Percentiles rank a stretch among this genome's conserved stretches.
phyloP scores from a whole-genome alignment of 2,329 filamentous ascomycete genomes.

The Penicillium sp. region DNA sequence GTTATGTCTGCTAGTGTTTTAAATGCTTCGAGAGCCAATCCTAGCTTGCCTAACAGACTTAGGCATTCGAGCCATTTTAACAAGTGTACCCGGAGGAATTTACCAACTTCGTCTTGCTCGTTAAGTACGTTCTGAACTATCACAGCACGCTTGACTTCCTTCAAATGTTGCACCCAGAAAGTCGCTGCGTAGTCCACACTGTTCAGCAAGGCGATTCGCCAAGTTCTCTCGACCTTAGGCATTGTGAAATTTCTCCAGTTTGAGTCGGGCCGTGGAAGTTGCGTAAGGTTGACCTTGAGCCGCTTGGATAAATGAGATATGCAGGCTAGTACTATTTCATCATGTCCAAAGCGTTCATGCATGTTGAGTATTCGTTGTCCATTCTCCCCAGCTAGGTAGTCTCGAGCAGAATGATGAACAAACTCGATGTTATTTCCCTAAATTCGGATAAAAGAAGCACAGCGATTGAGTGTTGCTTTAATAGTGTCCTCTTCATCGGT shows the following conservation, averaged over 20 bases:
- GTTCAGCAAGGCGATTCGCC: not conserved
- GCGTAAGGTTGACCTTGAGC: constrained; percentile 25
- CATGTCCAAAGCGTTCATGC: constrained; percentile 11
- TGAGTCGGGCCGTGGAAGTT: constrained; percentile 20
- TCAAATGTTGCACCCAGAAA: constrained; percentile 27
- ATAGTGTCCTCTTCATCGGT: constrained; percentile 10
- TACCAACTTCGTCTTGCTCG: constrained; percentile 7
- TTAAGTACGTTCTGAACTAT: not conserved
- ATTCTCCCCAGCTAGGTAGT: constrained; percentile 20
- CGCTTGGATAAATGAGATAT: constrained; percentile 23
- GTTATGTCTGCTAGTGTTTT: constrained; percentile 6
- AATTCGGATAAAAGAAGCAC: constrained; percentile 27
- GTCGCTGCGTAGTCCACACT: constrained; percentile 24
- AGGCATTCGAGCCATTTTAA: constrained; percentile 32
- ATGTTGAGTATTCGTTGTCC: constrained; percentile 18
- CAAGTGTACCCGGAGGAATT: constrained; percentile 24
- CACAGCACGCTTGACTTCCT: not conserved
- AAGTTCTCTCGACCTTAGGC: not conserved
- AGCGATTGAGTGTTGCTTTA: constrained; percentile 12
- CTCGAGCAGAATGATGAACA: constrained; percentile 30
- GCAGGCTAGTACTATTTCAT: constrained; percentile 16
- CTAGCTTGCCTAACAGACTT: constrained; percentile 23
- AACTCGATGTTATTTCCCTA: constrained; percentile 25
- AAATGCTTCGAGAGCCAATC: constrained; percentile 16
- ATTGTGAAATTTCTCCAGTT: constrained; percentile 11